Percentiles rank a stretch among this genome's conserved stretches.
Evolutionary conservation across 768 basidiomycete genomes (phyloP).

Genomic region (Tricholoma saponaceum): DNA sequence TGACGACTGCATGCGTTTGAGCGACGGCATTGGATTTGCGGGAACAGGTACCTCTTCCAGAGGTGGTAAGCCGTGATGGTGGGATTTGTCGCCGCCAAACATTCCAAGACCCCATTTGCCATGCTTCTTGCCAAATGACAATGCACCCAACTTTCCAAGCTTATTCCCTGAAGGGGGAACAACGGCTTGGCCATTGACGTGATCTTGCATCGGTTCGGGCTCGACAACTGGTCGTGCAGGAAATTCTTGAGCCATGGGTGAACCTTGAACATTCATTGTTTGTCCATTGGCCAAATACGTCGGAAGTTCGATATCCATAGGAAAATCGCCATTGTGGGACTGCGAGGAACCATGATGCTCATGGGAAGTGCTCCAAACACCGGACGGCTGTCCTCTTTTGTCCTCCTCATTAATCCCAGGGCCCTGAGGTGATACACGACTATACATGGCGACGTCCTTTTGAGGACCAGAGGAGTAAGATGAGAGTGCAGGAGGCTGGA

Average conservation of each 20-base stretch:
- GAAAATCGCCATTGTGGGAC: slow-evolving; percentile 39
- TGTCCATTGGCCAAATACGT: slow-evolving; percentile 42
- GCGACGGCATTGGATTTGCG: slow-evolving; percentile 53
- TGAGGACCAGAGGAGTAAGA: slow-evolving; percentile 34
- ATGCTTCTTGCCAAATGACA: slow-evolving; percentile 67
- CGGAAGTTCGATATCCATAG: slow-evolving; percentile 57
- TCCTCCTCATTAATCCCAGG: slow-evolving; percentile 22
- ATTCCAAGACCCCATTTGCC: slow-evolving; percentile 64
- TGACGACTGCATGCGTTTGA: slow-evolving; percentile 77
- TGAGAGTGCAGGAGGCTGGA: slow-evolving; percentile 38
- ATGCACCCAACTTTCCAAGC: slow-evolving; percentile 51
- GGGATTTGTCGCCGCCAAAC: slow-evolving; percentile 72
- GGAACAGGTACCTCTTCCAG: slow-evolving; percentile 66
- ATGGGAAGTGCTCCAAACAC: slow-evolving; percentile 17
- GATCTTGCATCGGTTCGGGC: slow-evolving; percentile 34
- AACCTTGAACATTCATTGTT: slow-evolving; percentile 47
- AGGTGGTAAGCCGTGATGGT: slow-evolving; percentile 59
- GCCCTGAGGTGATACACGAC: slow-evolving; percentile 28
- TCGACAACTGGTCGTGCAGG: slow-evolving; percentile 39
- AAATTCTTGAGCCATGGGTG: slow-evolving; percentile 51
- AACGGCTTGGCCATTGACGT: slow-evolving; percentile 31
- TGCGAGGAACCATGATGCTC: slow-evolving; percentile 16
- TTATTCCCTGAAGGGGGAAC: slow-evolving; percentile 44
- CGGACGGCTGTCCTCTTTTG: slow-evolving; percentile 21
- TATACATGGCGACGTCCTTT: slow-evolving; percentile 7